Percentiles rank a stretch among this genome's conserved stretches.
Evolutionary conservation across 495 filamentous ascomycete genomes (phyloP).

Genomic region (Terfezia boudieri): DNA sequence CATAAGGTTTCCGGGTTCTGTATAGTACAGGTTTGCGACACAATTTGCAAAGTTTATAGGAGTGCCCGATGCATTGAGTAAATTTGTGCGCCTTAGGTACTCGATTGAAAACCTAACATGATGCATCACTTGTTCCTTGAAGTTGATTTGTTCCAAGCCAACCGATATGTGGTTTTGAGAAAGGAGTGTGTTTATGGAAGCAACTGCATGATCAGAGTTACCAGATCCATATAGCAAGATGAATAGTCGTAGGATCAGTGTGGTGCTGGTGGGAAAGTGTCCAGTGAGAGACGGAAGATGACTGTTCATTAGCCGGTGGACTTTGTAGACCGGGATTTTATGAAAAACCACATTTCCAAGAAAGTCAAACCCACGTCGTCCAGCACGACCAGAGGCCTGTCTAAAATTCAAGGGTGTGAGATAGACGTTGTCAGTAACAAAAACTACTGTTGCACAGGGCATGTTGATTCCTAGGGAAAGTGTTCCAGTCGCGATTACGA

Average conservation of each 20-base stretch:
- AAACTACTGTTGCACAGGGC: conserved; percentile 65
- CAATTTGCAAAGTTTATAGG: conserved; percentile 48
- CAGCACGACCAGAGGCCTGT: conserved; percentile 53
- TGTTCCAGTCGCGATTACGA: conserved; percentile 56
- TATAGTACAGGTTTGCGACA: conserved; percentile 48
- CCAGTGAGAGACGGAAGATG: conserved; percentile 48
- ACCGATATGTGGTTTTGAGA: conserved; percentile 47
- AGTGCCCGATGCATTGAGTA: conserved; percentile 34
- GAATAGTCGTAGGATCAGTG: conserved; percentile 45
- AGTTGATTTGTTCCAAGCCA: conserved; percentile 29
- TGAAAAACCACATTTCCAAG: conserved; percentile 66
- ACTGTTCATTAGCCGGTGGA: conserved; percentile 42
- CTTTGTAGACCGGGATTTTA: conserved; percentile 30
- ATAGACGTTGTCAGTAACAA: conserved; percentile 47
- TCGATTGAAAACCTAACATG: conserved; percentile 63
- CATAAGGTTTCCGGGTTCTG: conserved; percentile 47
- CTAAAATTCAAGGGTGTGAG: conserved; percentile 53
- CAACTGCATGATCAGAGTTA: conserved; percentile 33
- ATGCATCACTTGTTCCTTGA: conserved; percentile 42
- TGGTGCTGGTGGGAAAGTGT: conserved; percentile 57
- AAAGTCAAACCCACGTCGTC: conserved; percentile 57
- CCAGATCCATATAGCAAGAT: conserved; percentile 41
- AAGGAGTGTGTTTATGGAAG: conserved; percentile 40
- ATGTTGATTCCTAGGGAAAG: conserved; percentile 62
- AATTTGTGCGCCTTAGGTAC: conserved; percentile 43